Conservation (phyloP, 2,329 filamentous ascomycete genomes). For the Curvularia lunata region DNA sequence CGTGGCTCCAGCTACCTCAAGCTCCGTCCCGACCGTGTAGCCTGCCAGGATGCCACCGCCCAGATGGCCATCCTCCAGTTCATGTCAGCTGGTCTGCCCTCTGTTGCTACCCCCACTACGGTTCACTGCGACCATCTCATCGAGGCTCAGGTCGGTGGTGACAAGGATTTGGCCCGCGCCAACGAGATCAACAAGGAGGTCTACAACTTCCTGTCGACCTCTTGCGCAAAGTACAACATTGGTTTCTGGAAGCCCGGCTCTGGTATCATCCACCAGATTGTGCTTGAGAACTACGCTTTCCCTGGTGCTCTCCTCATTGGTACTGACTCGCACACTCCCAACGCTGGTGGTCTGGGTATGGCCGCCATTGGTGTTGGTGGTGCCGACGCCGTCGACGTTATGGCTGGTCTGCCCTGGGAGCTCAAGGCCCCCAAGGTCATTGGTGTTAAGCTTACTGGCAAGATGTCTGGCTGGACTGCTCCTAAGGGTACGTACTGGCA, state of each 20-base stretch:
- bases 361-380: constrained; percentile 94
- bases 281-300: constrained; percentile 99
- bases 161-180: constrained; percentile 90
- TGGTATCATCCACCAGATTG: constrained; percentile 99
- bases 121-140: constrained; percentile 99
- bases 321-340: constrained; percentile 97
- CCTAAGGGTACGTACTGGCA: constrained; percentile 74
- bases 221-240: constrained; percentile 99
- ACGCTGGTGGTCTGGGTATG: constrained; percentile 95
- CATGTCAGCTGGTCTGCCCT: constrained; percentile 98
- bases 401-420: constrained; percentile 97
- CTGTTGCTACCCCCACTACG: constrained; percentile 90
- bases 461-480: constrained; percentile 87
- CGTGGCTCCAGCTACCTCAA: constrained; percentile 95
- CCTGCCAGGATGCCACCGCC: constrained; percentile 98
- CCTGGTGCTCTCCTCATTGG: constrained; percentile 97
- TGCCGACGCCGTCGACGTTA: constrained; percentile 97
- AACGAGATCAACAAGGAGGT: constrained; percentile 98
- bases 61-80: constrained; percentile 99
- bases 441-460: constrained; percentile 91
- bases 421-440: constrained; percentile 97
- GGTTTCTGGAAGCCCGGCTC: constrained; percentile 99
- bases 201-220: constrained; percentile 92
- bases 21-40: constrained; percentile 94
- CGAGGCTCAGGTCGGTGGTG: constrained; percentile 91